Base-by-base conservation (phyloP, 345 rosid species). In the Camelina laxa region DNA sequence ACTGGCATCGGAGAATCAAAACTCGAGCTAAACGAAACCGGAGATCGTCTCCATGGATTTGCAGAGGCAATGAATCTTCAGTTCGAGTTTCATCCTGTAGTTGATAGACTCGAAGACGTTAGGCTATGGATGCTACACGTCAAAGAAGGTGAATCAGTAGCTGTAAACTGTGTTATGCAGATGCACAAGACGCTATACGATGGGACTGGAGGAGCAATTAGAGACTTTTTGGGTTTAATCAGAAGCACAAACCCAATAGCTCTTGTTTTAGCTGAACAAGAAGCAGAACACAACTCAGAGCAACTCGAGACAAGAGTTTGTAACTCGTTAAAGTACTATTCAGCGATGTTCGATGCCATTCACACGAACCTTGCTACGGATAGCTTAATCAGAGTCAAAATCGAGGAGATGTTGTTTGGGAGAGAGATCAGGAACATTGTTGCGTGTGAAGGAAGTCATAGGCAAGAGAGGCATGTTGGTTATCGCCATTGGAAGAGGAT, bases 101-200 rank as follows among this genome's bases (percentile, higher is more conserved):
- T 95, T 38, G 99, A 95, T 79, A 83, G 98, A 72, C 81, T 95
- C 50, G 99, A 95, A 67, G 99, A 95, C 72, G 99, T 92, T 65
- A 87, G 99, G 80, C 75, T 95, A 73, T 95, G 99, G 99, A 95
- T 95, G 99, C 98, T 95, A 30, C 99, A 95, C 80, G 92, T 95
- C 72, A 95, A 90, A 84, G 99, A 90, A 78, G 87, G 83, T 16
- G 99, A 90, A 68, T 69, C 80, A 20, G 98, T 92, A 20, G 99
- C 91, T 1, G 86, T 92, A 20, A 95, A 90, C 73, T 92, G 99
- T 67, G 61, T 88, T 14, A 76, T 87, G 82, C 99, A 95, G 74
- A 77, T 95, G 84, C 99, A 95, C 75, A 92, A 88, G 87, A 89
- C 84, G 4, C 94, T 95, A 5, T 86, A 95, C 45, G 91, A 88